Evolutionary conservation across 73 alveolate genomes (phyloP), one percentile per base, ranked within the genome.

Genomic region (Tetrahymena thermophila): DNA sequence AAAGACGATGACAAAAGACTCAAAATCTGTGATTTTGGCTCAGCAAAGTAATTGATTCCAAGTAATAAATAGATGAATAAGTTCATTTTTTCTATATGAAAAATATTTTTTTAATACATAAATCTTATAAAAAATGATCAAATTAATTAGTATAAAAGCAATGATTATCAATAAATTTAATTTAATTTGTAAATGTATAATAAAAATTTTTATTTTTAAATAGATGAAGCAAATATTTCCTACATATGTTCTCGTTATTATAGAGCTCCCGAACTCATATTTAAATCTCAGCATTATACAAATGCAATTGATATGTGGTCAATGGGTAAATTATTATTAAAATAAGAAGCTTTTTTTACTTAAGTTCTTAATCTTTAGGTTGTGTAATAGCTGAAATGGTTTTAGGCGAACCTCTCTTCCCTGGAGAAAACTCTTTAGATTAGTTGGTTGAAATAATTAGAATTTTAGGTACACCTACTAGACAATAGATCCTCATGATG

Each of bases 311-410:
- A 98, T 96, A 97, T 98, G 35, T 98, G 99, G 99, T 97, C 99
- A 9, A 97, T 96, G 89, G 89, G 89, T 71, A 71, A 71, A 5
- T n/a, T 0, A 71, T 19, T 71, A 8, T 25, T 71, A n/a, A 23
- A 3, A 19, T 28, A 23, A 17, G 5, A 25, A 11, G n/a, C n/a
- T 31, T 28, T n/a, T 25, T 71, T 13, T 7, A 23, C 4, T 71
- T 1, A 56, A 8, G 11, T 23, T 3, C 31, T 25, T 71, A 71
- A n/a, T 3, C 35, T 71, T 28, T 28, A 17, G 99, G 99, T 19
- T 98, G 99, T 95, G 99, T 98, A 5, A 96, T 98, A 37, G 99
- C 99, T 40, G 99, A 98, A 95, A 96, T 98, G 85, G 93, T 98
- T 56, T 95, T 97, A 40, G 98, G 99, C 38, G 97, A 97, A 93